These are phyloP conservation scores for Carnegiea gigantea DNA, from an alignment of 179 eudicot genomes.

Conservation along the genomic window DNA sequence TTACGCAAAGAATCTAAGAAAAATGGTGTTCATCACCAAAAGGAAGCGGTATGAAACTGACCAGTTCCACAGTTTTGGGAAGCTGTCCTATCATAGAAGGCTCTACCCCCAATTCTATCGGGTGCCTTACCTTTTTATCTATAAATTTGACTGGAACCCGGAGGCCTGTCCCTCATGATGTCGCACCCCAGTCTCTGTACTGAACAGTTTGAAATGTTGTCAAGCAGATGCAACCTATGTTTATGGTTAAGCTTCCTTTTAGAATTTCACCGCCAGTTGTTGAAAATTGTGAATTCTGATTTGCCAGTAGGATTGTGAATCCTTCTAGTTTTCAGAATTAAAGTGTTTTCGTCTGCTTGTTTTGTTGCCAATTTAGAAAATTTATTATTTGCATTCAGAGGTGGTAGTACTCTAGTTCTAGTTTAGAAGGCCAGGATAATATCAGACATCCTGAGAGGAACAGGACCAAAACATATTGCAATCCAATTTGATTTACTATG, in stretches of 20 bases:
- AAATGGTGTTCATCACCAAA: not conserved
- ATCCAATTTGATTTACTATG: no score
- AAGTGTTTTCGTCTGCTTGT: not conserved
- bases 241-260: not conserved
- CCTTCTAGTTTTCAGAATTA: not conserved
- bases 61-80: not conserved
- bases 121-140: not conserved
- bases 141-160: not conserved
- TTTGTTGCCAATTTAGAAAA: not conserved
- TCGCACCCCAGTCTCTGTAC: not conserved
- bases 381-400: no score
- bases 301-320: not conserved
- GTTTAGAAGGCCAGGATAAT: no score
- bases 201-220: not conserved
- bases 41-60: constrained; percentile 1
- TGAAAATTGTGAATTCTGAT: not conserved
- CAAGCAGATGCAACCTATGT: not conserved
- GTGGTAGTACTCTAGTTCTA: no score
- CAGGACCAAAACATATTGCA: no score
- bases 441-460: no score
- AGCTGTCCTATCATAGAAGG: not conserved
- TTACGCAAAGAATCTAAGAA: constrained; percentile 2
- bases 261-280: not conserved
- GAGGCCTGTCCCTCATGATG: not conserved
- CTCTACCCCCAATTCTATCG: not conserved